Evolutionary conservation across 305 asterid species (phyloP).

Genomic region (Solanum hybrid): DNA sequence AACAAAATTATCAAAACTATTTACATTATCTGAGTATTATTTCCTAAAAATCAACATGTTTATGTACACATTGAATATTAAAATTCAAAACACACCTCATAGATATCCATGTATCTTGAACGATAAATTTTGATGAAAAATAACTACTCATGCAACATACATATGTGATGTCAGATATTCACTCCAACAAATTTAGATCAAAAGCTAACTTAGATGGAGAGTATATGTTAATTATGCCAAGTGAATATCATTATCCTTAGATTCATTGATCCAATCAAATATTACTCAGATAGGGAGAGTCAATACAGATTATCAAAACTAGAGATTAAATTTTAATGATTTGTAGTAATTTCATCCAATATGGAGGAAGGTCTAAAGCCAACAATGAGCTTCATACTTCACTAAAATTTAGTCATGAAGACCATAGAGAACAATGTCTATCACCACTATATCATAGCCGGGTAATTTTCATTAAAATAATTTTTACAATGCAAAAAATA

Average conservation of each 20-base stretch:
- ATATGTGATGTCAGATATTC: neutral
- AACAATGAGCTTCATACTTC: neutral
- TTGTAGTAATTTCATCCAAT: neutral
- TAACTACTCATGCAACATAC: neutral
- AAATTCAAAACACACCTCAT: neutral
- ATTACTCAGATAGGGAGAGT: neutral
- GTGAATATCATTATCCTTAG: neutral
- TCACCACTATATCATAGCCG: neutral
- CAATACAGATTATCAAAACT: neutral
- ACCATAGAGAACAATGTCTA: neutral
- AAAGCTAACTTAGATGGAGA: neutral
- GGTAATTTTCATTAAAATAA: neutral
- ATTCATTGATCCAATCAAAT: neutral
- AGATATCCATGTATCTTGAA: neutral
- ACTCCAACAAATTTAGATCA: neutral
- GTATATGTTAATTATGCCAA: neutral
- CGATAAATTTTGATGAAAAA: neutral
- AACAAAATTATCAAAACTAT: no score
- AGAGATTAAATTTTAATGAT: neutral
- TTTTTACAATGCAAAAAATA: neutral
- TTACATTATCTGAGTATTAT: no score
- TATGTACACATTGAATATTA: neutral
- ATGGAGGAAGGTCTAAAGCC: neutral
- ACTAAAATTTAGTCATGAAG: neutral
- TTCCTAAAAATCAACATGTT: neutral